Evolutionary conservation across 352 stramenopile species (phyloP), one percentile per base, ranked within the genome.

Genomic region (Hyaloperonospora arabidopsidis): DNA sequence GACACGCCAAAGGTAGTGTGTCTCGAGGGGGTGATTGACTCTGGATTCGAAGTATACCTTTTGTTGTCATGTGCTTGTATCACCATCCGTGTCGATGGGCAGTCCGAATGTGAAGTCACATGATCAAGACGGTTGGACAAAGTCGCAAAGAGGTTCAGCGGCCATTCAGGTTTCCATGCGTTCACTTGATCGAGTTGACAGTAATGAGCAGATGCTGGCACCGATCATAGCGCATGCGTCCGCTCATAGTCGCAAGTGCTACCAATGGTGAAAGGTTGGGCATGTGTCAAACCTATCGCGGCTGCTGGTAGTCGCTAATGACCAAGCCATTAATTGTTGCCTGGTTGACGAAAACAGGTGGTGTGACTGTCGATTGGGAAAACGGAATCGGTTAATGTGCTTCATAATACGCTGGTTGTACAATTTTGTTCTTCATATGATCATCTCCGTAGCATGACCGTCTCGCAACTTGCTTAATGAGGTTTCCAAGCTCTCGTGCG

Each of bases 1-100:
- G 21, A 51, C 70, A 10, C 69, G 63, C 25, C 46, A 67, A 57
- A 45, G 45, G 18, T 69, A 50, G 52, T 59, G 23, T 68, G 25
- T 7, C 3, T 29, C 25, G 25, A 29, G 7, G 25, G 63, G 38
- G 18, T 25, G 29, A 40, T 40, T 43, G 51, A 57, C 40, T 14
- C 43, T 39, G 39, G 34, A 40, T 29, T 22, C 17, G 38, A 51
- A 28, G 8, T 43, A 14, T 50, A 21, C 41, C 10, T 50, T 49
- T 60, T 29, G 25, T 7, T 7, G 18, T 28, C 6, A 13, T 45
- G 10, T 45, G 23, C 40, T 29, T 17, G 34, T 39, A n/a, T 39
- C 34, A 39, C 13, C 10, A 4, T 39, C 13, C 10, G 34, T 39
- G 34, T 17, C 18, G 5, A 21, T 28, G 21, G 32, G 22, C 19